These are phyloP conservation scores for Dinochytrium kinnereticum DNA, from an alignment of 371 early-diverging fungal species.

Conservation along the genomic window DNA sequence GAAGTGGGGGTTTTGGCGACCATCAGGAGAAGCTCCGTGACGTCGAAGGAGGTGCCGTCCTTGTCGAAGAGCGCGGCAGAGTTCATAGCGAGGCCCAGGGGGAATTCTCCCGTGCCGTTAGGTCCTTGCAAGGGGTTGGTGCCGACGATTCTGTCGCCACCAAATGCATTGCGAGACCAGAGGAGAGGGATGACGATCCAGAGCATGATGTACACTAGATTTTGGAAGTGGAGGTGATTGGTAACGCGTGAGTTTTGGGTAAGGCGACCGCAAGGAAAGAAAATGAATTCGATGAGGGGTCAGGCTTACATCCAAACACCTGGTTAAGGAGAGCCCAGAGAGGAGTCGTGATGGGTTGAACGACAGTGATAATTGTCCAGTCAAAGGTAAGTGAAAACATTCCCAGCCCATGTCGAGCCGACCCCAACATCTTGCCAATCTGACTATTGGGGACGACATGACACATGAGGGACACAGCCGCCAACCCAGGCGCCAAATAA, in stretches of 20 bases:
- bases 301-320: slow-evolving; percentile 29
- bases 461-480: slow-evolving; percentile 76
- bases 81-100: slow-evolving; percentile 34
- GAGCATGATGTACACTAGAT: slow-evolving; percentile 19
- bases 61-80: slow-evolving; percentile 21
- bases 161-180: slow-evolving; percentile 27
- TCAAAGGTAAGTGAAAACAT: slow-evolving; percentile 36
- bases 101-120: slow-evolving; percentile 35
- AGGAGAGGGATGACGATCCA: slow-evolving; percentile 32
- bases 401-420: slow-evolving; percentile 32
- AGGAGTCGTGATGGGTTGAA: slow-evolving; percentile 32
- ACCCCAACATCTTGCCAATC: slow-evolving; percentile 22
- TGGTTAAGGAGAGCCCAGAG: slow-evolving; percentile 39
- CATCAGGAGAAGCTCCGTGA: slow-evolving; percentile 14
- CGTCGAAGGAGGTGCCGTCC: slow-evolving; percentile 1
- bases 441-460: neutral
- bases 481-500: slow-evolving; percentile 70
- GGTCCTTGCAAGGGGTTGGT: slow-evolving; percentile 24
- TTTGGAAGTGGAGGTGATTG: neutral
- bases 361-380: slow-evolving; percentile 33
- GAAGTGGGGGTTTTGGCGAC: too few relatives aligned
- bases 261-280: neutral
- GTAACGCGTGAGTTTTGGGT: neutral
- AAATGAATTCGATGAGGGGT: neutral
- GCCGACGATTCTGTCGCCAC: slow-evolving; percentile 29